A percentile compares a stretch with the other conserved stretches of the same genome.
Conservation (phyloP, 805 yeast genomes). For the Saccharomycopsis fibuligera region DNA sequence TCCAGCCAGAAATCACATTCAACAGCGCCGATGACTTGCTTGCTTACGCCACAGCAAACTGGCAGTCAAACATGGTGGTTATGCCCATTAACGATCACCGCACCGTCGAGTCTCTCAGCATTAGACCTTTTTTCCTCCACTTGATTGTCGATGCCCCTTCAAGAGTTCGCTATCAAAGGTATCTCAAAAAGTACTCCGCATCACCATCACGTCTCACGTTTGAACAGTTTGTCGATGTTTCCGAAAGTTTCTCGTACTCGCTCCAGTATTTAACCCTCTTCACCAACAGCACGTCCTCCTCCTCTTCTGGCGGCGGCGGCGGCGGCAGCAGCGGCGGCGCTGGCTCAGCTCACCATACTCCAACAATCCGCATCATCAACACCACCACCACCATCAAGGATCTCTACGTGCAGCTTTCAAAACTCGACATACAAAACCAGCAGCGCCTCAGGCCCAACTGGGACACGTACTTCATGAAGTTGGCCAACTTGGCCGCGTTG, state of each 20-base stretch:
- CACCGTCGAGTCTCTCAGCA: constrained; percentile 41
- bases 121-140: constrained; percentile 82
- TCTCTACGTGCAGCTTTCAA: constrained; percentile 34
- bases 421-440: constrained; percentile 41
- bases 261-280: constrained; percentile 22
- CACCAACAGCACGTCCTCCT: constrained; percentile 22
- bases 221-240: constrained; percentile 33
- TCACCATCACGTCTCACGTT: constrained; percentile 14
- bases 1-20: constrained; percentile 31
- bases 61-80: constrained; percentile 59
- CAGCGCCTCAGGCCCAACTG: constrained; percentile 80
- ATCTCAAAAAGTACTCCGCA: constrained; percentile 19
- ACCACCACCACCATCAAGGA: constrained; percentile 32
- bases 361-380: constrained; percentile 56
- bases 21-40: constrained; percentile 39
- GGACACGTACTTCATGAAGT: constrained; percentile 93
- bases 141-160: constrained; percentile 71
- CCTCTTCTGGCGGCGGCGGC: too few species aligned
- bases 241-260: too few species aligned
- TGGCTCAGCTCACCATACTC: constrained; percentile 37
- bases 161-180: constrained; percentile 32
- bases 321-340: constrained; percentile 36
- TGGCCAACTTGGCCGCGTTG: constrained; percentile 88
- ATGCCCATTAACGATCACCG: constrained; percentile 39
- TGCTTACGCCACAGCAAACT: constrained; percentile 56